phyloP scores from a whole-genome alignment of 2,329 filamentous ascomycete genomes.

The Xylariales sp. region DNA sequence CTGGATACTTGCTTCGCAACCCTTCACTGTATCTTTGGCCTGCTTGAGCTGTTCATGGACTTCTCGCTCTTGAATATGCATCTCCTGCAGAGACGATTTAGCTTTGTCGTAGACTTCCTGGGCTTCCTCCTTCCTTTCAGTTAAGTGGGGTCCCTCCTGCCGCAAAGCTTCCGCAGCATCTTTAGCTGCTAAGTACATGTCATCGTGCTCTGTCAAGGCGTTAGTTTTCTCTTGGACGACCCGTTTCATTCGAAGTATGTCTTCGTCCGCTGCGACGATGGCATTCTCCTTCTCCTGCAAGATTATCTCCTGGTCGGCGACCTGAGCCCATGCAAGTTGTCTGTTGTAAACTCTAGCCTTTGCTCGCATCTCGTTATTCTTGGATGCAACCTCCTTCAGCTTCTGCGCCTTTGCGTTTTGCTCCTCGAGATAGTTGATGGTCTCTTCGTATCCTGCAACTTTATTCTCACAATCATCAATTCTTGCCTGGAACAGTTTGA shows the following conservation, averaged over 20 bases:
- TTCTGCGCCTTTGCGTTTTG: slow-evolving; percentile 57
- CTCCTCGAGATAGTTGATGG: slow-evolving; percentile 56
- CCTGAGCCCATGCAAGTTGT: slow-evolving; percentile 83
- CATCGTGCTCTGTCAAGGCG: slow-evolving; percentile 41
- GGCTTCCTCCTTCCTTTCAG: slow-evolving; percentile 41
- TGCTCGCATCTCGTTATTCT: slow-evolving; percentile 60
- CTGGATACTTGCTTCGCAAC: slow-evolving; percentile 42
- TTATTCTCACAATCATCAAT: slow-evolving; percentile 68
- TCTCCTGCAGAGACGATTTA: slow-evolving; percentile 47
- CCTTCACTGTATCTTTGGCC: slow-evolving; percentile 42
- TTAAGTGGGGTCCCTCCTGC: slow-evolving; percentile 41
- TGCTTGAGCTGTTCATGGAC: slow-evolving; percentile 55
- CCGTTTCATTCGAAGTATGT: slow-evolving; percentile 30
- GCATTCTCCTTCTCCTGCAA: slow-evolving; percentile 31
- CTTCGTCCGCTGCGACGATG: slow-evolving; percentile 25
- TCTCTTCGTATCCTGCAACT: slow-evolving; percentile 55
- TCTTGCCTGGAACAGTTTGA: slow-evolving; percentile 74
- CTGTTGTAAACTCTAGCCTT: slow-evolving; percentile 54
- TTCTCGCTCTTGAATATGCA: slow-evolving; percentile 61
- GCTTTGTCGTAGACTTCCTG: slow-evolving; percentile 50
- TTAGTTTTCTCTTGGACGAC: slow-evolving; percentile 41
- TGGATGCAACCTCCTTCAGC: slow-evolving; percentile 60
- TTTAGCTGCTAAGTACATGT: slow-evolving; percentile 35
- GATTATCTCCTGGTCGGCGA: slow-evolving; percentile 66
- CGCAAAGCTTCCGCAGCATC: slow-evolving; percentile 36